These are phyloP conservation scores for Anisodus acutangulus DNA, from an alignment of 257 asterid genomes.

Conservation along the genomic window DNA sequence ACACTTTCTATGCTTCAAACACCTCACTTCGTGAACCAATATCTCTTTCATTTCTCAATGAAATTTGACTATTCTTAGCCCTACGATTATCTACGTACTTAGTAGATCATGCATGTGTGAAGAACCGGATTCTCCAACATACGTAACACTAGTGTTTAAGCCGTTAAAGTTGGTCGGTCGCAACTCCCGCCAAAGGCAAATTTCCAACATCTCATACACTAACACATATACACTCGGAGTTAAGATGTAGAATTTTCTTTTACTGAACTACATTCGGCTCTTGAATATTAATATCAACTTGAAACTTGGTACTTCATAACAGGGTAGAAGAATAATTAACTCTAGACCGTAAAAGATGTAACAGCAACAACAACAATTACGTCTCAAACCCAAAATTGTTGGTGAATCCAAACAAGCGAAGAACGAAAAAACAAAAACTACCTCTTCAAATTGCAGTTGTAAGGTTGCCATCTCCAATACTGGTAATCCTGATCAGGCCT, in stretches of 20 bases:
- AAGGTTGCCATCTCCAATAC: conserved; percentile 89
- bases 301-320: neutral
- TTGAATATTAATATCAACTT: neutral
- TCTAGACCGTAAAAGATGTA: neutral
- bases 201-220: neutral
- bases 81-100: no score
- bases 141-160: no score
- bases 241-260: neutral
- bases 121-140: no score
- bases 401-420: neutral
- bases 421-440: neutral
- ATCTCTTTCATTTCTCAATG: no score
- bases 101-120: no score
- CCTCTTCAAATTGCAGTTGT: conserved; percentile 60
- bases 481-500: conserved; percentile 60
- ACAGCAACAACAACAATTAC: neutral
- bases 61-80: no score
- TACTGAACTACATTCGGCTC: neutral
- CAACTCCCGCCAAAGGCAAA: no score
- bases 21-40: no score
- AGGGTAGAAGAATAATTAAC: neutral
- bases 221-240: neutral
- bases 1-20: no score
- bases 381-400: neutral
- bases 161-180: no score